These are phyloP conservation scores for Raffaelea deltoideospora DNA, from an alignment of 2,329 filamentous ascomycete genomes.

Conservation along the genomic window DNA sequence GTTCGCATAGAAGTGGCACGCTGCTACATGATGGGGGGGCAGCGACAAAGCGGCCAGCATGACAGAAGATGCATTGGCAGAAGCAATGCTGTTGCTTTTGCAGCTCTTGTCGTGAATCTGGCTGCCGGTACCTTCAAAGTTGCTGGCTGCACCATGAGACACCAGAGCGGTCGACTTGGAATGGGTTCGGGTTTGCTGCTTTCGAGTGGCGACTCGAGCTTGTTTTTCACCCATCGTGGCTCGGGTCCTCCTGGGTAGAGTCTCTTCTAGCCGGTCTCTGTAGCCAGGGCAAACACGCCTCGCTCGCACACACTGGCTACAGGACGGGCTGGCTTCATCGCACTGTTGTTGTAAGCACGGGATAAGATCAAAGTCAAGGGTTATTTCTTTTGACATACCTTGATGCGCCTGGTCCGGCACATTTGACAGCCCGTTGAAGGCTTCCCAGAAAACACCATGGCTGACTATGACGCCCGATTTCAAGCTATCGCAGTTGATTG, in stretches of 20 bases:
- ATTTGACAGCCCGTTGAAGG: constrained; percentile 57
- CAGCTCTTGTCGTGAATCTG: too few species aligned
- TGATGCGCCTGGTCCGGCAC: constrained; percentile 58
- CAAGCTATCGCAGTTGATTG: not conserved
- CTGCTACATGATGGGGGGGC: constrained; percentile 37
- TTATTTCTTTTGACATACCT: constrained; percentile 39
- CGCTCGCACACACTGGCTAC: constrained; percentile 49
- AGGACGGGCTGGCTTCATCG: constrained; percentile 51
- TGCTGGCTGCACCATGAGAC: too few species aligned
- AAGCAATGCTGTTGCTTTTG: too few species aligned
- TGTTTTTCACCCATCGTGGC: too few species aligned
- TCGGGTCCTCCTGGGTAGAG: too few species aligned
- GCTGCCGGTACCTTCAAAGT: too few species aligned
- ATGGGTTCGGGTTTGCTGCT: too few species aligned
- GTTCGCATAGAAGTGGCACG: constrained; percentile 45
- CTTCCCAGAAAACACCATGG: constrained; percentile 52
- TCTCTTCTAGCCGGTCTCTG: too few species aligned
- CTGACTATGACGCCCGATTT: constrained; percentile 1
- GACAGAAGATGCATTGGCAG: constrained; percentile 3
- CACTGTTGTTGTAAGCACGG: constrained; percentile 30
- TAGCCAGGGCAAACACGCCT: constrained; percentile 50
- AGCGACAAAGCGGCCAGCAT: constrained; percentile 24
- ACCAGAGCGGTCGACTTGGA: too few species aligned
- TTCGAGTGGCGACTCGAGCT: too few species aligned
- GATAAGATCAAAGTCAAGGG: too few species aligned